phyloP scores from a whole-genome alignment of 768 basidiomycete genomes.

The Dioszegia hungarica region DNA sequence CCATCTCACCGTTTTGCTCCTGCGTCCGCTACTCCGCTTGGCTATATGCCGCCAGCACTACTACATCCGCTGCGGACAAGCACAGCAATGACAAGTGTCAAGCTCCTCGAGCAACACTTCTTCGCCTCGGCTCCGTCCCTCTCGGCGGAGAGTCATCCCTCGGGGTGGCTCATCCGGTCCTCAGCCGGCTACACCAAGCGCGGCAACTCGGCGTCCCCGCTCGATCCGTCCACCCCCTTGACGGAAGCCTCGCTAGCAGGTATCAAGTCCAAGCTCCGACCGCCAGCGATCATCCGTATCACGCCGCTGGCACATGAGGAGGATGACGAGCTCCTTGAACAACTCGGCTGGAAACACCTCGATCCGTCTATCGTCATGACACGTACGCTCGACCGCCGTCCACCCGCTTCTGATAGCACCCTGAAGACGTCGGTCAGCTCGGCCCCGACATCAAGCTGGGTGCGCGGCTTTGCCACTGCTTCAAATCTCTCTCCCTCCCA shows the following conservation, averaged over 20 bases:
- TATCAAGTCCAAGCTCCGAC: not conserved
- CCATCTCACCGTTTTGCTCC: too few species aligned
- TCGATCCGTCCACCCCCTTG: not conserved
- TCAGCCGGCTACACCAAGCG: slow-evolving; percentile 3
- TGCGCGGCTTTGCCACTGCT: not conserved
- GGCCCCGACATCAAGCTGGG: not conserved
- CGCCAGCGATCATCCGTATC: not conserved
- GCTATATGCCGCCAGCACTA: too few species aligned
- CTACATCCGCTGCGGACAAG: too few species aligned
- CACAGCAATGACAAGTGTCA: too few species aligned
- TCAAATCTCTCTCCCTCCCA: not conserved
- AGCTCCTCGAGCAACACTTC: not conserved
- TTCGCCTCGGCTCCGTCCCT: not conserved
- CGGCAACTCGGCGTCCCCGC: not conserved
- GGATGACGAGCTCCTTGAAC: not conserved
- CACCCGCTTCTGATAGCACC: not conserved
- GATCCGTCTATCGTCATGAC: not conserved
- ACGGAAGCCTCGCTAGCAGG: not conserved
- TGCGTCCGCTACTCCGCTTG: too few species aligned
- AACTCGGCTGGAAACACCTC: not conserved
- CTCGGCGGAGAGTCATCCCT: not conserved
- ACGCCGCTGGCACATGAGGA: not conserved
- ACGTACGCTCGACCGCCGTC: not conserved
- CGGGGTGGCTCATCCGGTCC: not conserved
- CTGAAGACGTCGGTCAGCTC: not conserved